These are phyloP conservation scores for Phaeophleospora eucalypticola DNA, from an alignment of 2,329 filamentous ascomycete genomes.

Conservation along the genomic window DNA sequence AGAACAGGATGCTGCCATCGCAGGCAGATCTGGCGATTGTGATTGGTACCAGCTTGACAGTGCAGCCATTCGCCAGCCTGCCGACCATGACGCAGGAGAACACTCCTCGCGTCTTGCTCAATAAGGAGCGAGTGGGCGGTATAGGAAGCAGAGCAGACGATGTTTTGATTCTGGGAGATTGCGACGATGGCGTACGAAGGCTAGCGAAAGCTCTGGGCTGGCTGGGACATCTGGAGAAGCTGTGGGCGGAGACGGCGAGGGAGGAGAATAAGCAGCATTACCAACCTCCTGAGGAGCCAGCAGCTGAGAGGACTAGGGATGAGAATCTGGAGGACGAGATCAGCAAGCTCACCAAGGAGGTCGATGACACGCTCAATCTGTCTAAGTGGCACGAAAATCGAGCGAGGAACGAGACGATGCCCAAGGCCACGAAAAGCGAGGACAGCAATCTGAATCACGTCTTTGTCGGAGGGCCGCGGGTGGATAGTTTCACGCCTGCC, in stretches of 20 bases:
- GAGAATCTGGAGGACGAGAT: constrained; percentile 56
- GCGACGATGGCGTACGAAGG: constrained; percentile 73
- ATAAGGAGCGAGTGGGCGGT: constrained; percentile 75
- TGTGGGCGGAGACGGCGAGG: constrained; percentile 67
- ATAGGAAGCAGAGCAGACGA: constrained; percentile 77
- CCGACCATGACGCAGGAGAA: constrained; percentile 60
- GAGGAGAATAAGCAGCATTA: constrained; percentile 47
- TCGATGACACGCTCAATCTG: constrained; percentile 53
- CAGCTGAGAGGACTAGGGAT: constrained; percentile 45
- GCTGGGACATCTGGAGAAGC: constrained; percentile 71
- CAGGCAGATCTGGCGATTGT: constrained; percentile 75
- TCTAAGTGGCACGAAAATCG: constrained; percentile 44
- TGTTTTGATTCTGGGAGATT: constrained; percentile 76
- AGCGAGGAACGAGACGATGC: constrained; percentile 21
- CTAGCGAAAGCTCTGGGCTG: constrained; percentile 80
- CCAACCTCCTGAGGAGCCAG: constrained; percentile 5
- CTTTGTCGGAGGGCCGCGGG: constrained; percentile 11
- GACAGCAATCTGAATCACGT: constrained; percentile 11
- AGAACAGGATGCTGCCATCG: constrained; percentile 51
- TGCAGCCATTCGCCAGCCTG: constrained; percentile 83
- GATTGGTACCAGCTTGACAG: constrained; percentile 81
- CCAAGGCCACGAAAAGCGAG: not conserved
- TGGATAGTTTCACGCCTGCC: constrained; percentile 6
- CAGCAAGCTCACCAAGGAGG: constrained; percentile 54
- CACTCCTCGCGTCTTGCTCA: constrained; percentile 78